Conservation (phyloP, 495 filamentous ascomycete genomes). For the Talaromyces liani region DNA sequence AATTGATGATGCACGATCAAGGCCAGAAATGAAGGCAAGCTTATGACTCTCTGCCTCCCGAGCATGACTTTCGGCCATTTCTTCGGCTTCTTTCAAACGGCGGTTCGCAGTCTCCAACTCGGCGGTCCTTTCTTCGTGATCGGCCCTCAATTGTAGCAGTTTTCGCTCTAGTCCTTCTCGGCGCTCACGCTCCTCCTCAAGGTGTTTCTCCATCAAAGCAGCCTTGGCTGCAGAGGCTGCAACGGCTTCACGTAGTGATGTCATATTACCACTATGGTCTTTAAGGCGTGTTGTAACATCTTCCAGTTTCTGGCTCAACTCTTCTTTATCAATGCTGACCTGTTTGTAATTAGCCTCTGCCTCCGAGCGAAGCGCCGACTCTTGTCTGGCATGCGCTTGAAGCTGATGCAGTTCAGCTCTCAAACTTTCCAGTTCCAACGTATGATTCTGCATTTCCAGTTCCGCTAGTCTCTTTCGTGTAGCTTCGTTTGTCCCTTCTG, state of each 20-base stretch:
- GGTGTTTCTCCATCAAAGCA: conserved; percentile 64
- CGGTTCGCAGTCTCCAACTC: conserved; percentile 72
- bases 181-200: conserved; percentile 75
- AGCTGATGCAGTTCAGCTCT: conserved; percentile 74
- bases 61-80: conserved; percentile 80
- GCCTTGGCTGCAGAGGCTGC: conserved; percentile 69
- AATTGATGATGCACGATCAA: conserved; percentile 53
- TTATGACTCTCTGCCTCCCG: conserved; percentile 83
- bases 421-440: conserved; percentile 75
- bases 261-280: conserved; percentile 65
- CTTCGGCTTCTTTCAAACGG: conserved; percentile 78
- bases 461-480: conserved; percentile 77
- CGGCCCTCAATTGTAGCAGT: conserved; percentile 66
- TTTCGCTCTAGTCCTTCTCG: conserved; percentile 74
- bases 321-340: conserved; percentile 74
- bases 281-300: conserved; percentile 59
- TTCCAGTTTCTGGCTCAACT: conserved; percentile 61
- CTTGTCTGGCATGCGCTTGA: conserved; percentile 68
- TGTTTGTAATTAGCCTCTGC: conserved; percentile 65
- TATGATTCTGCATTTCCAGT: conserved; percentile 76
- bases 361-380: conserved; percentile 66
- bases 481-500: conserved; percentile 80
- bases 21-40: conserved; percentile 70
- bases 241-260: conserved; percentile 70
- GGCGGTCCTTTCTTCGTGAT: conserved; percentile 74